Base-by-base conservation (phyloP, 805 yeast species). In the Saccharomycopsis babjevae region DNA sequence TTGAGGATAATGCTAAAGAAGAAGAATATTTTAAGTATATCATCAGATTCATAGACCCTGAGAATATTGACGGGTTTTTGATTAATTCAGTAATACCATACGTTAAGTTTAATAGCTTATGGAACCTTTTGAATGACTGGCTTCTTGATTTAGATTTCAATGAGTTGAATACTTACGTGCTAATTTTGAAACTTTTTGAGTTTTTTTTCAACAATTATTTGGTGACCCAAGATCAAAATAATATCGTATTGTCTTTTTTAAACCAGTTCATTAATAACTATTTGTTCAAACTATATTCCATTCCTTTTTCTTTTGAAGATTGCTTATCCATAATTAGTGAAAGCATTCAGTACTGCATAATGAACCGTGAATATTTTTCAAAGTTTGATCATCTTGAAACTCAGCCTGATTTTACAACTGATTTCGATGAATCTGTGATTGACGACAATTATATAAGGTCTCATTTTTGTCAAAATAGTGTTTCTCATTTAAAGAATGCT, bases 191-290 rank as follows among this genome's bases (percentile, higher is more conserved):
- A 38, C 16, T 61, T 10, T 56, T 61, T 36, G 64, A 63, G 22
- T 63, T 56, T 32, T 63, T 63, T 50, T 63, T 63, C 59, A 61
- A 61, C 39, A 43, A 59, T 18, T 60, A 62, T 28, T 56, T 61
- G 38, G 57, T 61, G 15, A 57, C 55, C 16, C 61, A 61, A 43
- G 59, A 58, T 20, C 62, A 61, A 13, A 56, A 59, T 20, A 34
- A 18, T n/a, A 50, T 30, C 11, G n/a, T 56, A 3, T 34, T 60
- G 30, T n/a, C 32, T 22, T 63, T 63, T 43, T 61, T 63, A 32
- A 59, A 63, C 28, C 22, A 30, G 16, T 59, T 61, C 7, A 59
- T 63, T 3, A 42, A 38, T 22, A 50, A 61, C 18, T 63, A 58
- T 32, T 15, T 57, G 7, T 63, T 42, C 39, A 63, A 60, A 61